Conservation (phyloP, 2,329 filamentous ascomycete genomes). For the Neurospora sp. region DNA sequence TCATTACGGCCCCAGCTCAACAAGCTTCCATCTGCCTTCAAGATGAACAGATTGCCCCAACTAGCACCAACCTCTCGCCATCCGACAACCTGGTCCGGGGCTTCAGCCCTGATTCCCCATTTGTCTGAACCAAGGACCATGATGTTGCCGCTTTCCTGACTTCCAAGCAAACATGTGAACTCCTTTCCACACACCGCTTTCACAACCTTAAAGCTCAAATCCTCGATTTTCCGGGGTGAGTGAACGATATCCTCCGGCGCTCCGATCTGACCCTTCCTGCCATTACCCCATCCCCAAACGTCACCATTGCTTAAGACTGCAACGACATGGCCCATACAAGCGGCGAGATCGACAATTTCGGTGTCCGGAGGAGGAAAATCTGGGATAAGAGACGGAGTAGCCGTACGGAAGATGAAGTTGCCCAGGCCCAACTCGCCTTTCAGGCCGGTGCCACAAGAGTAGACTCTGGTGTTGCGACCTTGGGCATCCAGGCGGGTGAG, state of each 20-base stretch:
- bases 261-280: slow-evolving; percentile 77
- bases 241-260: slow-evolving; percentile 42
- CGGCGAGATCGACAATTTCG: slow-evolving; percentile 54
- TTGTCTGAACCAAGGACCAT: slow-evolving; percentile 66
- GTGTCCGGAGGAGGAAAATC: slow-evolving; percentile 54
- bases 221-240: slow-evolving; percentile 51
- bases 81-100: slow-evolving; percentile 40
- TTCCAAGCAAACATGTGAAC: slow-evolving; percentile 65
- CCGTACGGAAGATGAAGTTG: slow-evolving; percentile 37
- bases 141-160: slow-evolving; percentile 47
- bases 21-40: slow-evolving; percentile 51
- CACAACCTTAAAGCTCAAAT: slow-evolving; percentile 50
- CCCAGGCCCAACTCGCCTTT: slow-evolving; percentile 68
- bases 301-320: slow-evolving; percentile 64
- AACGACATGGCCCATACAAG: slow-evolving; percentile 70
- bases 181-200: slow-evolving; percentile 73
- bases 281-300: slow-evolving; percentile 81
- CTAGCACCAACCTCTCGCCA: slow-evolving; percentile 67
- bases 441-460: slow-evolving; percentile 53
- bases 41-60: slow-evolving; percentile 73
- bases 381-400: slow-evolving; percentile 38
- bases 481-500: slow-evolving; percentile 35
- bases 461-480: slow-evolving; percentile 40
- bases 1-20: slow-evolving; percentile 76
- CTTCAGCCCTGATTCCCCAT: slow-evolving; percentile 51